Conservation (phyloP, 768 basidiomycete species). For the Crassisporium funariophilum region DNA sequence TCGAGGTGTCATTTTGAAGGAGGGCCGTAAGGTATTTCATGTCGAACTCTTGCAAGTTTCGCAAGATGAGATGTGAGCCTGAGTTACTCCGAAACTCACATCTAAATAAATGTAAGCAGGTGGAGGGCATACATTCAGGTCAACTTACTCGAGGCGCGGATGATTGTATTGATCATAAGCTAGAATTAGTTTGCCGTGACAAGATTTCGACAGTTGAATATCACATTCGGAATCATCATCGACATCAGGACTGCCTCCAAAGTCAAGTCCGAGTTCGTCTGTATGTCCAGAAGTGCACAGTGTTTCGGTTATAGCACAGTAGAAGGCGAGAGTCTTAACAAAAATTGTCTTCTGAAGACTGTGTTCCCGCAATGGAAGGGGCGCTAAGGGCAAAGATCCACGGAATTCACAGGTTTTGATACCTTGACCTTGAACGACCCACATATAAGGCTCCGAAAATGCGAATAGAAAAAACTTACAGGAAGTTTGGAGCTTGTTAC, state of each 20-base stretch:
- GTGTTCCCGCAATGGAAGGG: no score
- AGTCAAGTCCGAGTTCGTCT: constrained; percentile 18
- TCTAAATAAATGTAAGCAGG: constrained; percentile 1
- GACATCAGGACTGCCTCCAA: background rate
- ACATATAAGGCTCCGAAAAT: no score
- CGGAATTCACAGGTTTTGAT: constrained; percentile 10
- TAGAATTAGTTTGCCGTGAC: background rate
- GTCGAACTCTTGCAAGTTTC: constrained; percentile 23
- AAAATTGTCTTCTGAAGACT: constrained; percentile 19
- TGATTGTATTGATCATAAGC: constrained; percentile 2
- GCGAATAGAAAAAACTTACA: background rate
- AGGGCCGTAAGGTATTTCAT: constrained; percentile 23
- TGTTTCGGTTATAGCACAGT: constrained; percentile 16
- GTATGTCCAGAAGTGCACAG: background rate
- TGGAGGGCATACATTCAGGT: background rate
- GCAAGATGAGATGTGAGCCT: constrained; percentile 20
- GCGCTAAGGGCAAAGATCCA: background rate
- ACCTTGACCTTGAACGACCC: constrained; percentile 11
- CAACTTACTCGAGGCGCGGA: background rate
- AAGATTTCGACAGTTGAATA: background rate
- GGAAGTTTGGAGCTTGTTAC: background rate
- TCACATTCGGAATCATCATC: background rate
- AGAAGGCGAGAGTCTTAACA: constrained; percentile 23
- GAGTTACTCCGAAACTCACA: constrained; percentile 1
- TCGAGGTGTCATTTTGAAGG: constrained; percentile 1